Conservation (phyloP, 129 eudicot species). For the Centella asiatica region DNA sequence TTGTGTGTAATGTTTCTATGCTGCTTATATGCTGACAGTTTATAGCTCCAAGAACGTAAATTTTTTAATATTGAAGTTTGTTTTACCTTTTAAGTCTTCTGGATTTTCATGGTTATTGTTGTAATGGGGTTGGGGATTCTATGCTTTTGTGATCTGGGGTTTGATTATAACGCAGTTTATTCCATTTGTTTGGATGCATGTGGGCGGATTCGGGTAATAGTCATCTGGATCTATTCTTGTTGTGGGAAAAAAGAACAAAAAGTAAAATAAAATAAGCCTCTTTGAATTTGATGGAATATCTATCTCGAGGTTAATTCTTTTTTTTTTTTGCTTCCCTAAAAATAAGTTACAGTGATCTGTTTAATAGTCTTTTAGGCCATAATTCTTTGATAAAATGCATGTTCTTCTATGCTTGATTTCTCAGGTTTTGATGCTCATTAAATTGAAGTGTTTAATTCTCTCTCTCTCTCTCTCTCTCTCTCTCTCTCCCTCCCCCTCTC, state of each 20-base stretch:
- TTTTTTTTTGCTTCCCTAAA: slow-evolving; percentile 12
- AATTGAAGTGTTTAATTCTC: neutral
- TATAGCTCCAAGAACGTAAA: slow-evolving; percentile 22
- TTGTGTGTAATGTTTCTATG: slow-evolving; percentile 1
- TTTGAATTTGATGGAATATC: slow-evolving; percentile 6
- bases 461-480: neutral
- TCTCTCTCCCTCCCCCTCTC: neutral
- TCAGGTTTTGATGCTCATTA: neutral
- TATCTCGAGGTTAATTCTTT: slow-evolving; percentile 11
- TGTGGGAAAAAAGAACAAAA: too few species aligned
- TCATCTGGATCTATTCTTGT: slow-evolving; percentile 19
- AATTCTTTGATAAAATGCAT: neutral
- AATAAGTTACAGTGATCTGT: slow-evolving; percentile 8
- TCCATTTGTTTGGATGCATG: slow-evolving; percentile 18
- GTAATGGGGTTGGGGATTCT: slow-evolving; percentile 5
- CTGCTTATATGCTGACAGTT: slow-evolving; percentile 11
- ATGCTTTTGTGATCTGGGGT: slow-evolving; percentile 27
- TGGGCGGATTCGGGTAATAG: slow-evolving; percentile 9
- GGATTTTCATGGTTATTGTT: slow-evolving; percentile 1
- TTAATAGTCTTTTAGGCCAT: neutral
- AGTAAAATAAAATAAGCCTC: slow-evolving; percentile 13
- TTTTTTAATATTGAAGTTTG: slow-evolving; percentile 21
- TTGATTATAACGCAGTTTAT: slow-evolving; percentile 25
- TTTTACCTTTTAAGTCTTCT: neutral
- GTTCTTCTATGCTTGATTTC: neutral